Evolutionary conservation across 495 filamentous ascomycete genomes (phyloP).

Genomic region (Lophiostoma macrostomum): DNA sequence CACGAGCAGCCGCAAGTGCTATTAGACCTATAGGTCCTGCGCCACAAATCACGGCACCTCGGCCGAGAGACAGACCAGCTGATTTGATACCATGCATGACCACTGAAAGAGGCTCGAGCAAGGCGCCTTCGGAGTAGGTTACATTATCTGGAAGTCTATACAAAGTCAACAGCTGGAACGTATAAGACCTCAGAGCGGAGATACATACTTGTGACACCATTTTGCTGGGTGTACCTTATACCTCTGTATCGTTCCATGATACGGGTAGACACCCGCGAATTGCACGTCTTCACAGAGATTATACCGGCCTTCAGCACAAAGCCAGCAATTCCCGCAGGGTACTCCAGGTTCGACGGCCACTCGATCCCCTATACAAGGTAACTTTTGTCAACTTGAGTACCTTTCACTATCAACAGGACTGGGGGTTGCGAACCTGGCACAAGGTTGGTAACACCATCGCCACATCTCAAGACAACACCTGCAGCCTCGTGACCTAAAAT

Average conservation of each 20-base stretch:
- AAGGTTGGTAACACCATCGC: constrained; percentile 45
- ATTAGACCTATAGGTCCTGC: constrained; percentile 53
- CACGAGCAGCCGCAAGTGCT: constrained; percentile 51
- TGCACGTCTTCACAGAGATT: constrained; percentile 50
- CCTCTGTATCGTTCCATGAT: constrained; percentile 55
- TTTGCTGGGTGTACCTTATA: constrained; percentile 53
- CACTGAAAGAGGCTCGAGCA: constrained; percentile 51
- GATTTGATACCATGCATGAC: constrained; percentile 47
- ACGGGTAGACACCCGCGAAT: constrained; percentile 58
- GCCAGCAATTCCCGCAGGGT: constrained; percentile 47
- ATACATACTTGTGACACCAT: constrained; percentile 46
- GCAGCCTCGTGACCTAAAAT: constrained; percentile 52
- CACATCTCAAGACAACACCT: constrained; percentile 47
- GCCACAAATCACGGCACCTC: constrained; percentile 45
- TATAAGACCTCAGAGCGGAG: background rate
- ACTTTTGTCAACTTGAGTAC: background rate
- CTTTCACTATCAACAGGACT: background rate
- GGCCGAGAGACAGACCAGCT: constrained; percentile 41
- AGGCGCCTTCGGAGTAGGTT: constrained; percentile 47
- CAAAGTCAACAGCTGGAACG: background rate
- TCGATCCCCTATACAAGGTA: constrained; percentile 39
- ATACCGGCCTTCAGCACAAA: constrained; percentile 48
- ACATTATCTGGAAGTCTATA: constrained; percentile 44
- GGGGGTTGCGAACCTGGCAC: constrained; percentile 37
- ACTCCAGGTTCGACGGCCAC: constrained; percentile 52